Evolutionary conservation across 768 basidiomycete species (phyloP), one percentile per base, ranked within the genome.

Genomic region (Lactarius quietus): DNA sequence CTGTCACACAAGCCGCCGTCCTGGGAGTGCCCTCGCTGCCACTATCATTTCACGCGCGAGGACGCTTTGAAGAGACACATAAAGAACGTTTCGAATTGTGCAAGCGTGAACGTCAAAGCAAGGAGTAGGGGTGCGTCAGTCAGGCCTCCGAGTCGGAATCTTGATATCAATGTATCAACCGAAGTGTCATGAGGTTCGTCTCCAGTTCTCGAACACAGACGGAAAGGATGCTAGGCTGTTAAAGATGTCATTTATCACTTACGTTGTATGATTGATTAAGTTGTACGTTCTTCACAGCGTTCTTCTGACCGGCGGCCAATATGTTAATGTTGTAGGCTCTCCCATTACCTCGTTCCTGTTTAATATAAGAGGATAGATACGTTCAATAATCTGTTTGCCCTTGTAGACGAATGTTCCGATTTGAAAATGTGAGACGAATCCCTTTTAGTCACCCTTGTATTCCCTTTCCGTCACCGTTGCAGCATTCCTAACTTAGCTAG

Each of bases 1-100:
- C 68, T 64, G 14, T 35, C 68, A 23, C 68, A 69, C 48, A 63
- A 58, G 26, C 36, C 38, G 33, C 59, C 66, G 6, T 53, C 45
- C 31, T 68, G 59, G 59, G 55, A 59, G 41, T 69, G 68, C 53
- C 56, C 20, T 26, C 58, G 66, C 8, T 69, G 68, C 43, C 48
- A 48, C 48, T 41, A 63, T 38, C 55, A 38, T 15, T 69, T 69
- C 31, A 69, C 68, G 39, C 68, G 68, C 39, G 67, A 60, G n/a
- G 68, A 69, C 26, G 68, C 68, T 23, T 23, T 69, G 48, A 69
- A 69, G 52, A 63, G 68, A 14, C 68, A 69, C 15, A 31, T 23
- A n/a, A 57, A 59, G 26, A 69, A 69, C n/a, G n/a, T 68, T 17
- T 35, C 60, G 10, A 58, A 59, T 31, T 68, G 67, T 53, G 43